Evolutionary conservation across 2,329 filamentous ascomycete genomes (phyloP).

Genomic region (Botrytis aclada): DNA sequence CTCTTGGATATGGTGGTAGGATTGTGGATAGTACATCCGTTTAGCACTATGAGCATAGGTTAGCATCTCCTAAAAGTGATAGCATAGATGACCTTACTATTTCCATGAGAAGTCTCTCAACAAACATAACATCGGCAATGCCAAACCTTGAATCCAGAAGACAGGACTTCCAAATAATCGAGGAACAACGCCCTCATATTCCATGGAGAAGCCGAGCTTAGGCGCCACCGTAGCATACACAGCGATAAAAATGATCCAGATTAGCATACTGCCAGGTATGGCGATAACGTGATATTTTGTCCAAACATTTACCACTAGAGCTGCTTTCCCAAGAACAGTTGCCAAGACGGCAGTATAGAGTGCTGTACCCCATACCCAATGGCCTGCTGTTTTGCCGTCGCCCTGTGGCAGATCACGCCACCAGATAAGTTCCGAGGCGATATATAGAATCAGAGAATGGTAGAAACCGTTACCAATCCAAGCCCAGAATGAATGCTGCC

Average conservation of each 20-base stretch:
- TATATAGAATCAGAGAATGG: constrained; percentile 90
- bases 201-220: constrained; percentile 72
- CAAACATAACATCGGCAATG: constrained; percentile 77
- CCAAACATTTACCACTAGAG: constrained; percentile 95
- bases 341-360: constrained; percentile 91
- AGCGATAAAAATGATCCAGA: constrained; percentile 90
- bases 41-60: constrained; percentile 54
- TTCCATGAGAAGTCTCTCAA: constrained; percentile 93
- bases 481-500: constrained; percentile 82
- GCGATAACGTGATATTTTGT: constrained; percentile 96
- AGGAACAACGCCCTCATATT: constrained; percentile 83
- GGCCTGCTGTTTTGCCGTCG: constrained; percentile 80
- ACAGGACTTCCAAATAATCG: constrained; percentile 75
- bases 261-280: constrained; percentile 85
- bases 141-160: constrained; percentile 88
- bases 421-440: constrained; percentile 78
- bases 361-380: constrained; percentile 98
- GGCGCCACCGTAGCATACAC: constrained; percentile 85
- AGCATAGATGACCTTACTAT: constrained; percentile 53
- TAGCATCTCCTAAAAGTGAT: background rate
- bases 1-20: constrained; percentile 98
- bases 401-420: constrained; percentile 72
- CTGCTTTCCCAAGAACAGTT: constrained; percentile 92
- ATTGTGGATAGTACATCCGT: constrained; percentile 93
- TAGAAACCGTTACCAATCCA: constrained; percentile 96